Evolutionary conservation across 2,329 filamentous ascomycete genomes (phyloP), one percentile per base, ranked within the genome.

Genomic region (Colletotrichum lindemuthianum): DNA sequence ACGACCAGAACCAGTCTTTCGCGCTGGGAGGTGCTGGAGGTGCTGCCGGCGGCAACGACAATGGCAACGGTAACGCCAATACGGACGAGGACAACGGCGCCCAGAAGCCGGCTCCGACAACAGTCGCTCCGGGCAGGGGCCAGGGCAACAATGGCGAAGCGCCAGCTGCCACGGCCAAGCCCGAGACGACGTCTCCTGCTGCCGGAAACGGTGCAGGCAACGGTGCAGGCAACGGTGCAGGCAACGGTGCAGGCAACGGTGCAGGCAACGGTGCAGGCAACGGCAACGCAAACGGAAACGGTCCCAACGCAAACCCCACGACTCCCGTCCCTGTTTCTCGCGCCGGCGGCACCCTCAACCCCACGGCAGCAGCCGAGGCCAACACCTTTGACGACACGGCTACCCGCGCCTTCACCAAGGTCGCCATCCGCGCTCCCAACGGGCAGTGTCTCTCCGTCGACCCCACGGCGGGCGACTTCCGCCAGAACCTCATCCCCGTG

Each of bases 401-500:
- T 3, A 81, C 76, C 2, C 78, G 82, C 3, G 77, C 78, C 7
- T 81, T 85, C 59, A 76, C 75, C 41, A 76, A 75, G 41, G 78
- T 82, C 43, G 75, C 78, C 59, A 82, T 86, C 71, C 76, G 79
- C 37, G 78, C 82, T 0, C 73, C 81, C 10, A 79, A 82, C 65
- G 83, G 83, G 33, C 77, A 81, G 55, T 86, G 83, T 63, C 76
- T 86, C n/a, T 84, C 79, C 39, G 72, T 85, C 48, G 81, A 86
- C 68, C 80, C 82, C 1, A 81, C 81, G 1, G 82, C 82, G 0
- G 84, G 83, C 40, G 83, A 86, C 68, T 86, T 85, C 72, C 81
- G 83, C 6, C 76, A 82, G 72, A 86, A 86, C 68, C 74, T 86
- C 50, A 84, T 85, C 54, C 83, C 83, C 2, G 72, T 86, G 8